Evolutionary conservation across 352 stramenopile genomes (phyloP).

Genomic region (Globisporangium viniferum): DNA sequence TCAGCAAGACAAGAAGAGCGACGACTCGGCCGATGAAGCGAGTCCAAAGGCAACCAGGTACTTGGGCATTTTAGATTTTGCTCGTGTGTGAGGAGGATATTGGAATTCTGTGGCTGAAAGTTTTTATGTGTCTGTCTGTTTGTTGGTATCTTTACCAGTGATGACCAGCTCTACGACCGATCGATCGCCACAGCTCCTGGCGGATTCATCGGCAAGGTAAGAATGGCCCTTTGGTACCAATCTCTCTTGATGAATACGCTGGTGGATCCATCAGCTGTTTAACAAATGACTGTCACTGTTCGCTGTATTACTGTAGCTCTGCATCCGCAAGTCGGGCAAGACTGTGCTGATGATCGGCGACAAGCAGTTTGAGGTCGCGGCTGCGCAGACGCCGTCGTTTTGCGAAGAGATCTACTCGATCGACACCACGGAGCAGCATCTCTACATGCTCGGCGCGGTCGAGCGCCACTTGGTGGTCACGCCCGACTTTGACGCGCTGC

Average conservation of each 20-base stretch:
- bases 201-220: conserved; percentile 83
- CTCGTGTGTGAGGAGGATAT: neutral
- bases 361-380: conserved; percentile 83
- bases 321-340: conserved; percentile 83
- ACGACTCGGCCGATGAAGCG: conserved; percentile 5
- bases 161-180: conserved; percentile 64
- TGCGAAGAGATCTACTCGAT: conserved; percentile 84
- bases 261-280: neutral
- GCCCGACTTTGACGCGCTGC: conserved; percentile 80
- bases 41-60: conserved; percentile 3
- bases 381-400: conserved; percentile 76
- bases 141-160: conserved; percentile 19
- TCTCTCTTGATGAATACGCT: neutral
- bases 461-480: conserved; percentile 83
- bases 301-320: conserved; percentile 28
- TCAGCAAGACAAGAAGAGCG: conserved; percentile 10
- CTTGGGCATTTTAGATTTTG: neutral
- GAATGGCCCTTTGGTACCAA: neutral
- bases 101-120: neutral
- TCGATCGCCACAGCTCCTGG: conserved; percentile 66
- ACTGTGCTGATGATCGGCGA: conserved; percentile 82
- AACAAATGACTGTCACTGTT: neutral
- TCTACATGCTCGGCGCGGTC: conserved; percentile 71
- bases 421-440: conserved; percentile 62
- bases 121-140: conserved; percentile 9